Conservation (phyloP, 495 filamentous ascomycete species). For the Aspergillus egyptiacus region DNA sequence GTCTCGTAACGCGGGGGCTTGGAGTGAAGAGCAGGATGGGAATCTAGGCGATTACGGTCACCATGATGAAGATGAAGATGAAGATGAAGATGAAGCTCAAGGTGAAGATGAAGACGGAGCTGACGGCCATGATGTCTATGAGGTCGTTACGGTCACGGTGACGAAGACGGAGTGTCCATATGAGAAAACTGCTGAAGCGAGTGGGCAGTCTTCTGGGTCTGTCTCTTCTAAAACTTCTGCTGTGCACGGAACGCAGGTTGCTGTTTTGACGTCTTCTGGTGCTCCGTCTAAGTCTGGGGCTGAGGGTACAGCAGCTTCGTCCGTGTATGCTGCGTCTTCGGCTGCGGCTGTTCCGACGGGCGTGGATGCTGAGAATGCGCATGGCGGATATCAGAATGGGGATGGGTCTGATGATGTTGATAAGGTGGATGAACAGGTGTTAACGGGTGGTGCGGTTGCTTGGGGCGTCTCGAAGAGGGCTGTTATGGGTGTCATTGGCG, state of each 20-base stretch:
- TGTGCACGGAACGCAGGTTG: background rate
- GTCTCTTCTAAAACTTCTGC: background rate
- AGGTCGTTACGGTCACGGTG: constrained; percentile 5
- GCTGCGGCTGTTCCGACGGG: background rate
- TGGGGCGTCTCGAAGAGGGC: background rate
- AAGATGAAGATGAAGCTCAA: background rate
- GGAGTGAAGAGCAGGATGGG: no score
- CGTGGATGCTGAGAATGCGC: background rate
- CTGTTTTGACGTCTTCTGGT: no score
- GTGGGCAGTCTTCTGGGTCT: background rate
- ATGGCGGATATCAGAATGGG: background rate
- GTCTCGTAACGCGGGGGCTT: no score
- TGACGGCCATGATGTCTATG: background rate
- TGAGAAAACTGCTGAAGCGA: background rate
- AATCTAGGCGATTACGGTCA: background rate
- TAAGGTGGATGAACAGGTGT: background rate
- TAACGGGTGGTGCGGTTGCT: background rate
- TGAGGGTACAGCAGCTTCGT: background rate
- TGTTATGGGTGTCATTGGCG: background rate
- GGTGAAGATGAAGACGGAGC: background rate
- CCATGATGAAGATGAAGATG: background rate
- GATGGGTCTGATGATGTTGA: background rate
- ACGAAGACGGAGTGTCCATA: constrained; percentile 6
- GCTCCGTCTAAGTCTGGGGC: background rate
- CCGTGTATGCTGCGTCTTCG: constrained; percentile 1